A percentile compares a stretch with the other conserved stretches of the same genome.
These are phyloP conservation scores for Cercophora samala DNA, from an alignment of 495 filamentous ascomycete species.

Conservation along the genomic window DNA sequence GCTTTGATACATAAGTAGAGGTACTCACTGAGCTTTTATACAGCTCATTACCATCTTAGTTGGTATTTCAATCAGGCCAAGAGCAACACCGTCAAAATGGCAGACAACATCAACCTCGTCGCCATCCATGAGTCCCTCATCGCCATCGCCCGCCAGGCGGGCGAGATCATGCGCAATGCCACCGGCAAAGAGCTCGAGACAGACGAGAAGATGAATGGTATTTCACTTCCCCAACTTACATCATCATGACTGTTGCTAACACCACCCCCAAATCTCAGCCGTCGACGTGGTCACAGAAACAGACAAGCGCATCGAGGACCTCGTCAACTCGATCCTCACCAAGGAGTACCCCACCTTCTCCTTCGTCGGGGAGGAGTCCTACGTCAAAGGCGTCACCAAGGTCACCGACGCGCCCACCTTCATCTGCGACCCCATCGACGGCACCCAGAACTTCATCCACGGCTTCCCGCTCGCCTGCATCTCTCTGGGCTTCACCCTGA, in stretches of 20 bases:
- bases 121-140: slow-evolving; percentile 79
- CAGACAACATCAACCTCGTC: slow-evolving; percentile 59
- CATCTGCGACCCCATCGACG: slow-evolving; percentile 86
- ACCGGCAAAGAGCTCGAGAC: slow-evolving; percentile 60
- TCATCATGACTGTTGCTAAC: slow-evolving; percentile 1
- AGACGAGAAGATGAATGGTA: slow-evolving; percentile 85
- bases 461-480: slow-evolving; percentile 75
- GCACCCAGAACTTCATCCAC: slow-evolving; percentile 87
- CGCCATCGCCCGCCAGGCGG: slow-evolving; percentile 70
- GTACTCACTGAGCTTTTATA: background rate
- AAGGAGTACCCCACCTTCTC: slow-evolving; percentile 63
- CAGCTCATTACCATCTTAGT: background rate
- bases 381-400: slow-evolving; percentile 57
- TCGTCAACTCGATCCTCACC: slow-evolving; percentile 63
- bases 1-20: background rate
- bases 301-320: slow-evolving; percentile 75
- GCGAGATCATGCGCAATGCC: slow-evolving; percentile 74
- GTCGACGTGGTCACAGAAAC: slow-evolving; percentile 86
- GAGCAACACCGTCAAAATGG: slow-evolving; percentile 32
- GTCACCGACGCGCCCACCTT: slow-evolving; percentile 75
- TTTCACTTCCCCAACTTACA: slow-evolving; percentile 2
- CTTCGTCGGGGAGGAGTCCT: slow-evolving; percentile 86
- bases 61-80: background rate
- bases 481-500: slow-evolving; percentile 71
- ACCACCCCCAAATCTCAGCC: slow-evolving; percentile 45